Evolutionary conservation across 1,284 basidiomycete species (phyloP).

Genomic region (Melanopsichium pennsylvanicum): DNA sequence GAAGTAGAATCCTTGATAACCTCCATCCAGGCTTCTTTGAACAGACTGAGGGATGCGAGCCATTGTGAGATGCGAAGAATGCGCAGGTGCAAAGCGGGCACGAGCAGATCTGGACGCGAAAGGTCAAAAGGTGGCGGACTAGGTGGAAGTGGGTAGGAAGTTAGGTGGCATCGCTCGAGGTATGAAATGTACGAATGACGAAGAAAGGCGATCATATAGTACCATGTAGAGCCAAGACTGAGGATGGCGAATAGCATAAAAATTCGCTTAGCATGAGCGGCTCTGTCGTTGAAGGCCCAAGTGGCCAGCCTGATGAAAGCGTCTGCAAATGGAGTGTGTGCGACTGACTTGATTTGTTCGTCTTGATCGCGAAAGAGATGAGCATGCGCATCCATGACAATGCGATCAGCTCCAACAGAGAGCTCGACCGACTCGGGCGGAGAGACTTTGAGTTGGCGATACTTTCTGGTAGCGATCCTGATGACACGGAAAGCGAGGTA

Average conservation of each 20-base stretch:
- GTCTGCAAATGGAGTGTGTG: slow-evolving; percentile 25
- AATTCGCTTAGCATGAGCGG: slow-evolving; percentile 19
- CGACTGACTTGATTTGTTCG: background rate
- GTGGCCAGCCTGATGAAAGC: slow-evolving; percentile 19
- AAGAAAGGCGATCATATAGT: slow-evolving; percentile 62
- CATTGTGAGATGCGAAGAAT: slow-evolving; percentile 68
- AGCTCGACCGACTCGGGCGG: slow-evolving; percentile 14
- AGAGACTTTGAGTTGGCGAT: slow-evolving; percentile 21
- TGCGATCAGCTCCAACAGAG: background rate
- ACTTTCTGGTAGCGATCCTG: slow-evolving; percentile 17
- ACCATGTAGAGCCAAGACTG: slow-evolving; percentile 44
- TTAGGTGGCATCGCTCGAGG: slow-evolving; percentile 34
- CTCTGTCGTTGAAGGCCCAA: slow-evolving; percentile 30
- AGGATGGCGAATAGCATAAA: slow-evolving; percentile 21
- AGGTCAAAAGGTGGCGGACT: slow-evolving; percentile 10
- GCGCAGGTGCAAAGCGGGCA: slow-evolving; percentile 65
- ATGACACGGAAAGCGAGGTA: slow-evolving; percentile 21
- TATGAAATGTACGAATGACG: slow-evolving; percentile 49
- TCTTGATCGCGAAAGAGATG: slow-evolving; percentile 3
- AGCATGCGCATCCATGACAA: slow-evolving; percentile 5
- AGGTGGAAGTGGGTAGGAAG: slow-evolving; percentile 25
- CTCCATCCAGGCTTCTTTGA: slow-evolving; percentile 73
- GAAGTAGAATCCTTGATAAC: slow-evolving; percentile 70
- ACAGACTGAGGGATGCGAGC: slow-evolving; percentile 73
- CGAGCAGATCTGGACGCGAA: slow-evolving; percentile 11